A percentile compares a stretch with the other conserved stretches of the same genome.
Evolutionary conservation across 495 filamentous ascomycete genomes (phyloP).

Genomic region (Aspergillus hancockii): DNA sequence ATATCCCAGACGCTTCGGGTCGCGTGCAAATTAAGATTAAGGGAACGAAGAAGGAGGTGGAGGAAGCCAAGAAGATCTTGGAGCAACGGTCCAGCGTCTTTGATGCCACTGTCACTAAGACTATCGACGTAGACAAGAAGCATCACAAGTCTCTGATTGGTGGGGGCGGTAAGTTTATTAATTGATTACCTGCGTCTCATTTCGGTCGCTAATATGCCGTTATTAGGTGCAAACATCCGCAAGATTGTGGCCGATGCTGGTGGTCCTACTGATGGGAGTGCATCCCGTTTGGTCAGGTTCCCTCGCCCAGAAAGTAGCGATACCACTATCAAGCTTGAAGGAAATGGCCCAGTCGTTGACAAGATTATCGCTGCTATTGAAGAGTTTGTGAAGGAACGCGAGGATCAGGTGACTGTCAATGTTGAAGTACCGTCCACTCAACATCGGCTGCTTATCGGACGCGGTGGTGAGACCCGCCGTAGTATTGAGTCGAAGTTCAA

Average conservation of each 20-base stretch:
- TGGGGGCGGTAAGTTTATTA: conserved; percentile 66
- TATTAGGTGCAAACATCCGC: conserved; percentile 78
- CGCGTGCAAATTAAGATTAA: conserved; percentile 83
- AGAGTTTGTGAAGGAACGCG: conserved; percentile 73
- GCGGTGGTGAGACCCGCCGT: conserved; percentile 81
- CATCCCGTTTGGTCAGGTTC: conserved; percentile 87
- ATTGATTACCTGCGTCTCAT: background rate
- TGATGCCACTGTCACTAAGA: conserved; percentile 80
- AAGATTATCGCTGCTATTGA: conserved; percentile 84
- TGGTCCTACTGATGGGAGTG: conserved; percentile 79
- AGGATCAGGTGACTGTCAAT: conserved; percentile 71
- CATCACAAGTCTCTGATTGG: conserved; percentile 91
- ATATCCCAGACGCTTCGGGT: conserved; percentile 59
- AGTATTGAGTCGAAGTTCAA: conserved; percentile 87
- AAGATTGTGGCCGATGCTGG: conserved; percentile 86
- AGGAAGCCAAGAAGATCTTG: conserved; percentile 83
- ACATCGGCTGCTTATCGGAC: conserved; percentile 88
- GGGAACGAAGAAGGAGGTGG: conserved; percentile 86
- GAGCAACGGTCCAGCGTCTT: conserved; percentile 81
- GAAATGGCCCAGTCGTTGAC: conserved; percentile 77
- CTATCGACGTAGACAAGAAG: conserved; percentile 85
- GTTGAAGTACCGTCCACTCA: conserved; percentile 83
- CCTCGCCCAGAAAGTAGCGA: conserved; percentile 75
- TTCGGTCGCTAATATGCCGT: conserved; percentile 32
- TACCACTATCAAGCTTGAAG: conserved; percentile 84